A percentile compares a stretch with the other conserved stretches of the same genome.
These are phyloP conservation scores for Saccharomyces hybrid DNA, from an alignment of 1,139 yeast genomes.

Conservation along the genomic window DNA sequence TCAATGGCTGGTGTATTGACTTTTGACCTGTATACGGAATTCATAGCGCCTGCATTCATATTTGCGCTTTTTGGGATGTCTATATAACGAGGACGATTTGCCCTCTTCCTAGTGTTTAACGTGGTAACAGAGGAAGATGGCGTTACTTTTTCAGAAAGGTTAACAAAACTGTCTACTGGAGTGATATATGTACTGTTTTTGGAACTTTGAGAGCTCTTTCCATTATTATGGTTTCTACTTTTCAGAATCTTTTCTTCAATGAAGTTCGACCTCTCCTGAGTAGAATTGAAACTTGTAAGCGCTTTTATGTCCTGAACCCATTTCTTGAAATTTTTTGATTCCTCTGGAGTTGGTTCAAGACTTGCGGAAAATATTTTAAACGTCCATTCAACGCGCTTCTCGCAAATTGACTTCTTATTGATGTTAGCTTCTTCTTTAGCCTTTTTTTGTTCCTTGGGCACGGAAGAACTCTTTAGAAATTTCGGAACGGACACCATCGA, in stretches of 20 bases:
- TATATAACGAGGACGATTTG: not conserved
- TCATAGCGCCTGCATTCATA: not conserved
- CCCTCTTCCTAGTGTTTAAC: not conserved
- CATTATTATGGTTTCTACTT: not conserved
- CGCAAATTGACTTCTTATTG: not conserved
- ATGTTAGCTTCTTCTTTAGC: not conserved
- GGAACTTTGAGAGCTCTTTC: not conserved
- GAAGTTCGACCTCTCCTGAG: conserved; percentile 7
- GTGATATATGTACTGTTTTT: not conserved
- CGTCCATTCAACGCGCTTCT: not conserved
- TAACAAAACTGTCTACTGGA: conserved; percentile 7
- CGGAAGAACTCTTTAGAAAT: not conserved
- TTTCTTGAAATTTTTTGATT: conserved; percentile 5
- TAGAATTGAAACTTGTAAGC: conserved; percentile 4
- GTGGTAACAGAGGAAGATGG: conserved; percentile 1
- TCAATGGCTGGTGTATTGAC: conserved; percentile 32
- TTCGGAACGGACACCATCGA: conserved; percentile 1
- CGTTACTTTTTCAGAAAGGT: conserved; percentile 2
- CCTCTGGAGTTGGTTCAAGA: conserved; percentile 4
- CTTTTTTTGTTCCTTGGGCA: not conserved
- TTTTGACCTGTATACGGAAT: conserved; percentile 13
- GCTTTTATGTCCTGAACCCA: conserved; percentile 16
- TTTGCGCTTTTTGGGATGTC: not conserved
- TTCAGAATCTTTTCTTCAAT: conserved; percentile 2
- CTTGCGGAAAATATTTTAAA: not conserved